Percentiles rank a stretch among this genome's conserved stretches.
Conservation (phyloP, 768 basidiomycete species). For the Boletus insuetus region DNA sequence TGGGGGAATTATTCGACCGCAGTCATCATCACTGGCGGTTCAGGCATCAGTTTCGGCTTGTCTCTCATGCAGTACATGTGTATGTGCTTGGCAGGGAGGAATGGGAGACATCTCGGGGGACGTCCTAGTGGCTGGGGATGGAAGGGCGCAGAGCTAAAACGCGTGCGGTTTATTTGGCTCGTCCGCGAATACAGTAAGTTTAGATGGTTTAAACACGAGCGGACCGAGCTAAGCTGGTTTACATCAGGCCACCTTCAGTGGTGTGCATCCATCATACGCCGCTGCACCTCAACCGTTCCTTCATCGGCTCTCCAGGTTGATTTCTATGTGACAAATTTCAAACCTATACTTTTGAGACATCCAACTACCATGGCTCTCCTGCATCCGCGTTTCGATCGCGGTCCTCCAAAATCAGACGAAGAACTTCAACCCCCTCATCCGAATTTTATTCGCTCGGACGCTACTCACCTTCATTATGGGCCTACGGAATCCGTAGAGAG, state of each 20-base stretch:
- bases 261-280: slow-evolving; percentile 66
- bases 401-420: slow-evolving; percentile 8
- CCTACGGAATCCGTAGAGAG: slow-evolving; percentile 31
- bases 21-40: slow-evolving; percentile 67
- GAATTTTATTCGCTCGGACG: slow-evolving; percentile 17
- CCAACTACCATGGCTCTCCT: slow-evolving; percentile 6
- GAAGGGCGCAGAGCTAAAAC: slow-evolving; percentile 40
- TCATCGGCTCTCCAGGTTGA: slow-evolving; percentile 54
- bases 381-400: slow-evolving; percentile 14
- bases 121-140: slow-evolving; percentile 42
- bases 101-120: slow-evolving; percentile 49
- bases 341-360: slow-evolving; percentile 24
- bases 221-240: neutral
- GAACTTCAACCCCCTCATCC: slow-evolving; percentile 39
- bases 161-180: slow-evolving; percentile 77
- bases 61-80: slow-evolving; percentile 65
- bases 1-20: slow-evolving; percentile 62
- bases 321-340: slow-evolving; percentile 69
- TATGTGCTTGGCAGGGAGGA: slow-evolving; percentile 53
- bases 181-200: slow-evolving; percentile 70
- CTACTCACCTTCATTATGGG: slow-evolving; percentile 5
- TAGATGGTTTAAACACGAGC: neutral
- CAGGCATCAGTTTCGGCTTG: slow-evolving; percentile 71
- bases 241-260: slow-evolving; percentile 67
- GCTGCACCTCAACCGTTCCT: slow-evolving; percentile 56